phyloP scores from a whole-genome alignment of 2,329 filamentous ascomycete species.

The Coleophoma crateriformis region DNA sequence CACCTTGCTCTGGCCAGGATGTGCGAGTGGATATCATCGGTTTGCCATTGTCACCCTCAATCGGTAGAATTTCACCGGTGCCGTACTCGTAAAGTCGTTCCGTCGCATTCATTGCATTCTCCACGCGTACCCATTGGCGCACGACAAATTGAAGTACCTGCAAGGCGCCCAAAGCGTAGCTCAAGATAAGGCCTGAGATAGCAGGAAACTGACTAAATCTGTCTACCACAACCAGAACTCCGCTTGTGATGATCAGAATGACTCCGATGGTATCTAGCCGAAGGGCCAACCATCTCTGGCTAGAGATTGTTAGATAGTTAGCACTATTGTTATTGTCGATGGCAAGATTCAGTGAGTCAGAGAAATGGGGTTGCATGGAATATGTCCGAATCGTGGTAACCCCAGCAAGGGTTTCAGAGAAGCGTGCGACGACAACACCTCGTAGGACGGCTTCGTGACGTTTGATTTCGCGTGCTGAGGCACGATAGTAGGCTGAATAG shows the following conservation, averaged over 20 bases:
- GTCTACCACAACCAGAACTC: conserved; percentile 60
- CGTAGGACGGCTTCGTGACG: conserved; percentile 63
- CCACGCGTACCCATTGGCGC: conserved; percentile 61
- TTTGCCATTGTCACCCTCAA: not conserved
- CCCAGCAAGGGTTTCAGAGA: conserved; percentile 58
- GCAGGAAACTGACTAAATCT: conserved; percentile 56
- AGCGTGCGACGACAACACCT: conserved; percentile 58
- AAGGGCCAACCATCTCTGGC: conserved; percentile 61
- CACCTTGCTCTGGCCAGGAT: conserved; percentile 58
- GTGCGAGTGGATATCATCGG: too few relatives aligned
- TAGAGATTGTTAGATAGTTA: conserved; percentile 63
- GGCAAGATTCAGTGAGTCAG: conserved; percentile 43
- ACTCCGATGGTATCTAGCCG: conserved; percentile 58
- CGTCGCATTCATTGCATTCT: conserved; percentile 66
- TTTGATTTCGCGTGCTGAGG: conserved; percentile 64
- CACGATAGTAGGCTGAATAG: conserved; percentile 78
- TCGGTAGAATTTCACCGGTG: conserved; percentile 18
- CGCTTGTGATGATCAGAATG: conserved; percentile 54
- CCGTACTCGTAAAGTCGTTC: conserved; percentile 64
- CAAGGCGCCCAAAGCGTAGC: conserved; percentile 61
- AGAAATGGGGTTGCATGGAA: conserved; percentile 53
- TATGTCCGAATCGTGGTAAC: conserved; percentile 61
- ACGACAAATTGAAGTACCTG: conserved; percentile 67
- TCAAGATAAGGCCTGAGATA: conserved; percentile 60
- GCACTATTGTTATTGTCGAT: conserved; percentile 64